Conservation (phyloP, 1,284 basidiomycete species). For the Leccinum pallidistipes region DNA sequence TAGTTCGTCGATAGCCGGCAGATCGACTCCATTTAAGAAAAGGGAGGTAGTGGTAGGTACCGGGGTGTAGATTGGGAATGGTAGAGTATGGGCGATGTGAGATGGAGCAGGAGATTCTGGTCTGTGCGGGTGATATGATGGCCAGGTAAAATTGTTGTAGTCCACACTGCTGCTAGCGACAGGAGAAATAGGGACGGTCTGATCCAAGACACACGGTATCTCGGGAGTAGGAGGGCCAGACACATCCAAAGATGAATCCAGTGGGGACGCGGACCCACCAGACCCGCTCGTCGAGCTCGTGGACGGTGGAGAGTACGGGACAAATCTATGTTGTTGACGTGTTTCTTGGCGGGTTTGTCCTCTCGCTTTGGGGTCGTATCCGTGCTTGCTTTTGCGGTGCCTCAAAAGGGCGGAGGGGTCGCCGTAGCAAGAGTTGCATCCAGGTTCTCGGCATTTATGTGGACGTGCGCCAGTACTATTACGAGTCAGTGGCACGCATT, state of each 20-base stretch:
- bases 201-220: neutral
- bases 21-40: no score
- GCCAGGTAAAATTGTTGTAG: neutral
- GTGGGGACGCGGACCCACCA: neutral
- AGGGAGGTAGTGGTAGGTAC: neutral
- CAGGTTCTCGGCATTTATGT: slow-evolving; percentile 20
- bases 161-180: neutral
- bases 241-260: no score
- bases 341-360: neutral
- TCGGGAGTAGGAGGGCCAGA: neutral
- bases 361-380: slow-evolving; percentile 12
- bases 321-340: neutral
- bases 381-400: slow-evolving; percentile 22
- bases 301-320: slow-evolving; percentile 3
- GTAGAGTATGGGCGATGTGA: neutral
- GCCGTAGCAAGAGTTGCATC: slow-evolving; percentile 22
- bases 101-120: no score
- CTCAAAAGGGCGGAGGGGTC: slow-evolving; percentile 34
- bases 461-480: slow-evolving; percentile 15
- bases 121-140: no score
- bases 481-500: slow-evolving; percentile 5
- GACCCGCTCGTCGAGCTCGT: neutral
- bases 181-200: neutral
- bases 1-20: no score
- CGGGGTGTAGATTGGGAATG: neutral